Evolutionary conservation across 176 grass and related monocot genomes (phyloP).

Genomic region (Thalia dealbata): DNA sequence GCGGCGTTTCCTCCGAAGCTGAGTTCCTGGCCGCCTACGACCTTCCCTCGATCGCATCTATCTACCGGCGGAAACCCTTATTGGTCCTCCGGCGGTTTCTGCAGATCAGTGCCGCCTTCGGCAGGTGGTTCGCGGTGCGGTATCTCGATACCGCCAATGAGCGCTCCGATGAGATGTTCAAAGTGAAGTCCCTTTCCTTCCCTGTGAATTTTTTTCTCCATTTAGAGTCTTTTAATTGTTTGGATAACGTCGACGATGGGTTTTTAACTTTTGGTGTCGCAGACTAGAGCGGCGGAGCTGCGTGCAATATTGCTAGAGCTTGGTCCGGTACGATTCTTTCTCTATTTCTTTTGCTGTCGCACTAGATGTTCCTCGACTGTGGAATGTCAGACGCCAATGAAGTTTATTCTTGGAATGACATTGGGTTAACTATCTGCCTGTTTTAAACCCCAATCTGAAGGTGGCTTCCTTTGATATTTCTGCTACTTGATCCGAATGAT

Average conservation of each 20-base stretch:
- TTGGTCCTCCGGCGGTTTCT: slow-evolving; percentile 68
- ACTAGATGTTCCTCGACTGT: too few relatives aligned
- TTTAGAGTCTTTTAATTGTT: not conserved
- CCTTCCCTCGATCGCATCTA: slow-evolving; percentile 33
- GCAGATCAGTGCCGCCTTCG: slow-evolving; percentile 69
- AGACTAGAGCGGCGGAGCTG: slow-evolving; percentile 70
- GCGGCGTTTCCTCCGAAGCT: slow-evolving; percentile 37
- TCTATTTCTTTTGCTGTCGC: not conserved
- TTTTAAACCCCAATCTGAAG: too few relatives aligned
- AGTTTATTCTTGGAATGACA: too few relatives aligned
- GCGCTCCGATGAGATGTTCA: slow-evolving; percentile 71
- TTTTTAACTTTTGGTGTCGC: slow-evolving; percentile 27
- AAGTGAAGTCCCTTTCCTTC: slow-evolving; percentile 18
- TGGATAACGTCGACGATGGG: slow-evolving; percentile 21
- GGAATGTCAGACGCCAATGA: too few relatives aligned
- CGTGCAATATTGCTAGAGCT: slow-evolving; percentile 75
- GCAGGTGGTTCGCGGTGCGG: slow-evolving; percentile 65
- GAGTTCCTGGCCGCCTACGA: slow-evolving; percentile 53
- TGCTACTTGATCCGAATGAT: too few relatives aligned
- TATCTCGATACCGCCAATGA: slow-evolving; percentile 59
- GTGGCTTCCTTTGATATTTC: too few relatives aligned
- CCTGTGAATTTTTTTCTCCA: not conserved
- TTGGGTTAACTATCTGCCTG: too few relatives aligned
- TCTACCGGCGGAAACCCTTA: slow-evolving; percentile 72
- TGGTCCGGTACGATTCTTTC: slow-evolving; percentile 51